These are phyloP conservation scores for Clarireedia homoeocarpa DNA, from an alignment of 2,329 filamentous ascomycete genomes.

Conservation along the genomic window DNA sequence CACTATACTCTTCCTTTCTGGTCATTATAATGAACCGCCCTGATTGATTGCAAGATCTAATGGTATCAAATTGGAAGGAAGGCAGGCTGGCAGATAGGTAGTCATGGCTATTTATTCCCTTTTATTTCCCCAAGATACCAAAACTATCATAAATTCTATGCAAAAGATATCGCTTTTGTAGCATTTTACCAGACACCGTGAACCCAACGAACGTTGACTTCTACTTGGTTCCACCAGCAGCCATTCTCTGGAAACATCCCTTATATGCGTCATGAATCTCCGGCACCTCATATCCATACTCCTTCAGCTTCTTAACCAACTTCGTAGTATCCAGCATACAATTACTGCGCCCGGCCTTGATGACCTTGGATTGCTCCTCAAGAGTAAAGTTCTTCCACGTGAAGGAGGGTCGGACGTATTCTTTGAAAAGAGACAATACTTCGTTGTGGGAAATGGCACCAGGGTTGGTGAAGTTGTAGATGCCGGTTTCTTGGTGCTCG, in stretches of 20 bases:
- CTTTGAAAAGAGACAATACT: constrained; percentile 53
- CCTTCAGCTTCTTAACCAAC: constrained; percentile 49
- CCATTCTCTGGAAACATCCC: constrained; percentile 57
- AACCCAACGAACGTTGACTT: neutral
- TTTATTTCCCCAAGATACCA: too few species aligned
- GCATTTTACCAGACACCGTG: neutral
- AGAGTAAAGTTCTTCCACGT: constrained; percentile 59
- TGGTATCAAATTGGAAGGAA: too few species aligned
- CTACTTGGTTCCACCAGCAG: constrained; percentile 44
- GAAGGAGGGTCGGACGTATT: constrained; percentile 53
- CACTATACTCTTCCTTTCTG: too few species aligned
- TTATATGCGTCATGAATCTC: constrained; percentile 56
- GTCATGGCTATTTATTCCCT: too few species aligned
- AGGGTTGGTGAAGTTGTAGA: constrained; percentile 66
- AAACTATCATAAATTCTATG: neutral
- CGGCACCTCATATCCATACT: constrained; percentile 50
- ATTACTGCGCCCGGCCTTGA: constrained; percentile 60
- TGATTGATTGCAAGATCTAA: too few species aligned
- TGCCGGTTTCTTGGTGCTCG: constrained; percentile 52
- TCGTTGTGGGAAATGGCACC: constrained; percentile 66
- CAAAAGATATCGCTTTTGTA: neutral
- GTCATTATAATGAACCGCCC: too few species aligned
- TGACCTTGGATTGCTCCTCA: constrained; percentile 58
- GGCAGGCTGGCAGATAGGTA: too few species aligned
- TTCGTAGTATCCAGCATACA: constrained; percentile 57